Evolutionary conservation across 2,329 filamentous ascomycete genomes (phyloP).

Genomic region (Atkinsonella texensis): DNA sequence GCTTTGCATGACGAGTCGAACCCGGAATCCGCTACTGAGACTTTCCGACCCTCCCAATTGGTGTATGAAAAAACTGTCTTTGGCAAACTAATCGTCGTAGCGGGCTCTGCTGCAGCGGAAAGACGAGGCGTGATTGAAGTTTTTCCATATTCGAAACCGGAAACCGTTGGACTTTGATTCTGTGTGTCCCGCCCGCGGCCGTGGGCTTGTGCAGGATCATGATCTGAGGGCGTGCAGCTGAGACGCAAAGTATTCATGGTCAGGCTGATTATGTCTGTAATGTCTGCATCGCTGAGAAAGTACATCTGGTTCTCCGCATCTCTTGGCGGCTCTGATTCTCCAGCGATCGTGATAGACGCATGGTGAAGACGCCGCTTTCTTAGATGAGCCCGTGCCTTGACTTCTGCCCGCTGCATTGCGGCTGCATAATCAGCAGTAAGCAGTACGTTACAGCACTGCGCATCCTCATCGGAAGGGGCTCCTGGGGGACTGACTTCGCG

Average conservation of each 20-base stretch:
- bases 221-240: neutral
- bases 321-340: neutral
- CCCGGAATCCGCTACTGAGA: neutral
- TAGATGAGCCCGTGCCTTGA: conserved; percentile 4
- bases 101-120: conserved; percentile 16
- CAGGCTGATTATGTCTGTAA: conserved; percentile 6
- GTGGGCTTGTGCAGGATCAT: neutral
- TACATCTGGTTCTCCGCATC: conserved; percentile 5
- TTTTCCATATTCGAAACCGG: conserved; percentile 11
- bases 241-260: conserved; percentile 4
- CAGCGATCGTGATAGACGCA: neutral
- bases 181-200: neutral
- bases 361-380: conserved; percentile 1
- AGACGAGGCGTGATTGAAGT: conserved; percentile 15
- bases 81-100: conserved; percentile 22
- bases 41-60: neutral
- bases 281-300: conserved; percentile 8
- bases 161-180: conserved; percentile 2
- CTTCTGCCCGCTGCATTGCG: conserved; percentile 2
- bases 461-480: neutral
- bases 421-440: neutral
- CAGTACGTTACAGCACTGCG: neutral
- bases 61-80: conserved; percentile 17
- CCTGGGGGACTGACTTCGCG: neutral
- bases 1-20: conserved; percentile 11